Percentiles rank a stretch among this genome's conserved stretches.
These are phyloP conservation scores for Aspergillus pseudoglaucus DNA, from an alignment of 2,329 filamentous ascomycete genomes.

Conservation along the genomic window DNA sequence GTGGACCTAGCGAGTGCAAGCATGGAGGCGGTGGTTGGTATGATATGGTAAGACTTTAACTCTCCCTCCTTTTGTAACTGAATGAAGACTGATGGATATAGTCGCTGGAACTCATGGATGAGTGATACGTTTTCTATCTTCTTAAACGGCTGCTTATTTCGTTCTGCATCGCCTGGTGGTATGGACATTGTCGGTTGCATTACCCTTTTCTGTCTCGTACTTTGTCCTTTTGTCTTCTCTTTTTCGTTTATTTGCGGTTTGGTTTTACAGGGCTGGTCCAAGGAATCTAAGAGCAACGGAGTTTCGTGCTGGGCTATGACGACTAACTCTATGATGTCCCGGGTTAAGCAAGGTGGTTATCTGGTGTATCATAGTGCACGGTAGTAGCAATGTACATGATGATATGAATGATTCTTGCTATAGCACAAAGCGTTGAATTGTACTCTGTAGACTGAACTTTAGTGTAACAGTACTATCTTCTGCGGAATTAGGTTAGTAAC, in stretches of 20 bases:
- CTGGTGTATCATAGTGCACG: constrained; percentile 18
- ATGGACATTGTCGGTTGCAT: constrained; percentile 11
- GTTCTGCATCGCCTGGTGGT: constrained; percentile 13
- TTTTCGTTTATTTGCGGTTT: constrained; percentile 9
- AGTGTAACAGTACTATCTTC: background rate
- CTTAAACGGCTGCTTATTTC: constrained; percentile 2
- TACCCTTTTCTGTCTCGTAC: constrained; percentile 1
- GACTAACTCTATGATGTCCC: constrained; percentile 12
- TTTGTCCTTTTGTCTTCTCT: constrained; percentile 7
- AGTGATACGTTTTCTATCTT: constrained; percentile 7
- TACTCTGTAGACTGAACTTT: background rate
- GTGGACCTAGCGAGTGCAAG: constrained; percentile 61
- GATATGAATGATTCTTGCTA: constrained; percentile 2
- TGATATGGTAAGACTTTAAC: constrained; percentile 59
- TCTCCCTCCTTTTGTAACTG: background rate
- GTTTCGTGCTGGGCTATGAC: constrained; percentile 22
- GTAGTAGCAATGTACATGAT: constrained; percentile 18
- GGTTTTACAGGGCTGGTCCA: constrained; percentile 11
- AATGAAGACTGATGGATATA: constrained; percentile 11
- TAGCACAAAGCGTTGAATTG: background rate
- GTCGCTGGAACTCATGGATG: constrained; percentile 24
- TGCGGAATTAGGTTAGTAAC: background rate
- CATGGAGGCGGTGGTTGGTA: constrained; percentile 78
- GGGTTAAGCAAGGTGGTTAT: constrained; percentile 14
- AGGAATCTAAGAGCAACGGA: constrained; percentile 28